Evolutionary conservation across 805 yeast species (phyloP).

Genomic region (Tetrapisispora pingtungensis): DNA sequence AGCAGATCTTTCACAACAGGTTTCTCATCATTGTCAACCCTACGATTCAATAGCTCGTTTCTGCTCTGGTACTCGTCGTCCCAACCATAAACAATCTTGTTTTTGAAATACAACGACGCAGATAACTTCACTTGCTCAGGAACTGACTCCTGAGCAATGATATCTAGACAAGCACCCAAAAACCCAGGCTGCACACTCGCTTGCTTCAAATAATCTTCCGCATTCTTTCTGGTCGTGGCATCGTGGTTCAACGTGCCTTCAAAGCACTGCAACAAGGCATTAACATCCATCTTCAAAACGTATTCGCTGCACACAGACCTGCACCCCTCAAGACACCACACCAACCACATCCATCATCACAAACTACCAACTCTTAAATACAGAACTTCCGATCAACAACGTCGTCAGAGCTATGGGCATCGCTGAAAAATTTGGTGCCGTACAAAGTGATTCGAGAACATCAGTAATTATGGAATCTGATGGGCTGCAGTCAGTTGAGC

Average conservation of each 20-base stretch:
- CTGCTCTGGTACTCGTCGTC: constrained; percentile 12
- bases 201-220: constrained; percentile 56
- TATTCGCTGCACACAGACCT: too few relatives aligned
- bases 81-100: constrained; percentile 63
- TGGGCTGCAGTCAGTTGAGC: too few relatives aligned
- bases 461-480: too few relatives aligned
- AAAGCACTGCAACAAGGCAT: constrained; percentile 61
- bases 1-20: constrained; percentile 62
- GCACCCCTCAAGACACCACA: neutral
- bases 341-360: too few relatives aligned
- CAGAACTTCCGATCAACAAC: too few relatives aligned
- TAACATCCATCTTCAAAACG: constrained; percentile 65
- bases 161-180: constrained; percentile 72
- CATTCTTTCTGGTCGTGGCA: constrained; percentile 48
- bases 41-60: constrained; percentile 21
- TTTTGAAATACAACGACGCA: constrained; percentile 77
- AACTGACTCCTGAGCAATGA: constrained; percentile 45
- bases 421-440: constrained; percentile 1
- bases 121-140: constrained; percentile 50
- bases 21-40: constrained; percentile 60
- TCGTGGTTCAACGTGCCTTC: constrained; percentile 69
- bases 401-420: too few relatives aligned
- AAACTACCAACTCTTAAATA: too few relatives aligned
- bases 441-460: neutral
- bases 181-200: constrained; percentile 60